Conservation (phyloP, 2,329 filamentous ascomycete species). For the Geosmithia flava region DNA sequence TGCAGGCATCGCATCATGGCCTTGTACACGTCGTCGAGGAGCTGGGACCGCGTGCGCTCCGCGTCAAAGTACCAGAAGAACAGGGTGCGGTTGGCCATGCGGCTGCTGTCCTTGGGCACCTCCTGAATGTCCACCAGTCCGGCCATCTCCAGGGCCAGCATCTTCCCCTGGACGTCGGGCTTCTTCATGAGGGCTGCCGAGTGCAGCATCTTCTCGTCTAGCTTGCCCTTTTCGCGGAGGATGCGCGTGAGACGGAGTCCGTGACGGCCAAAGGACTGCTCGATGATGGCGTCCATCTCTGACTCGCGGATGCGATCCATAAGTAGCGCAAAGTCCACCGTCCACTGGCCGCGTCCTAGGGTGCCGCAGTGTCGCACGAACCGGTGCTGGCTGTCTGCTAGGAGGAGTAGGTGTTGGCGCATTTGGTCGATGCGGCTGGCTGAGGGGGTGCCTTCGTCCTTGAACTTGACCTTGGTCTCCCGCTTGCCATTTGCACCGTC, state of each 20-base stretch:
- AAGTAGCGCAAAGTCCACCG: slow-evolving; percentile 67
- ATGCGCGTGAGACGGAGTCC: slow-evolving; percentile 79
- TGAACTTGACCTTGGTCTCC: slow-evolving; percentile 36
- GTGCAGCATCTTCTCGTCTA: slow-evolving; percentile 87
- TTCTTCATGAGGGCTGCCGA: slow-evolving; percentile 74
- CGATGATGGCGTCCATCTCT: slow-evolving; percentile 73
- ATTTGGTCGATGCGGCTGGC: slow-evolving; percentile 44
- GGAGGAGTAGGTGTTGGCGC: slow-evolving; percentile 60
- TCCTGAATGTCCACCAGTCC: slow-evolving; percentile 90
- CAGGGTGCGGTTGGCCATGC: slow-evolving; percentile 70
- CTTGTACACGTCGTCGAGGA: slow-evolving; percentile 79
- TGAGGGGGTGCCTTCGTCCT: slow-evolving; percentile 27
- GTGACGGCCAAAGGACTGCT: slow-evolving; percentile 61
- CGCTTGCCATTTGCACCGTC: slow-evolving; percentile 20
- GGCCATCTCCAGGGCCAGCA: slow-evolving; percentile 74
- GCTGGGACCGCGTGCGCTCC: slow-evolving; percentile 53
- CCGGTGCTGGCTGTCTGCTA: slow-evolving; percentile 54
- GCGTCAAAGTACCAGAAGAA: slow-evolving; percentile 89
- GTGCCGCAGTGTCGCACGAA: slow-evolving; percentile 59
- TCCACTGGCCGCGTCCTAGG: slow-evolving; percentile 61
- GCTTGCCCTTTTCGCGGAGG: slow-evolving; percentile 72
- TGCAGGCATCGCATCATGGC: slow-evolving; percentile 78
- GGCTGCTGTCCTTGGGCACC: slow-evolving; percentile 76
- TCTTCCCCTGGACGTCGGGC: slow-evolving; percentile 70
- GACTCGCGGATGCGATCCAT: slow-evolving; percentile 58